Evolutionary conservation across 225 moss, liverwort and hornwort species (phyloP), one percentile per base, ranked within the genome.

Genomic region (Takakia lepidozioides): DNA sequence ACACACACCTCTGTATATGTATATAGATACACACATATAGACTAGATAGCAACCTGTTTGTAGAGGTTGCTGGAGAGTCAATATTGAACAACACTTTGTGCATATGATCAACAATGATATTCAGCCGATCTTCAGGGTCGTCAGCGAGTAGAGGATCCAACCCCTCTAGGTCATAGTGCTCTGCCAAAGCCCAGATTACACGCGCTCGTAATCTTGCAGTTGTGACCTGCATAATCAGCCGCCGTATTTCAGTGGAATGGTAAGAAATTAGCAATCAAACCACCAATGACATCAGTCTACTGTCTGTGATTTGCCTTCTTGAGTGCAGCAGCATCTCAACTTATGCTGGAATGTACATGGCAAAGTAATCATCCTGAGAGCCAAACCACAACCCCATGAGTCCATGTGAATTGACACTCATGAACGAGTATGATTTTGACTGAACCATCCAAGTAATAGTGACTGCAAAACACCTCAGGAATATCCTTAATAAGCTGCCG

Each of bases 81-180:
- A 77, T 76, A 66, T 88, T 87, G 52, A 93, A 88, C 59, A 93
- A 66, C 29, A 93, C 70, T 43, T 67, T 80, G 57, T 83, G 92
- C 19, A 92, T 85, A 27, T 92, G 84, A 50, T 80, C 82, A 56
- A 93, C 66, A 59, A 93, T 88, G 49, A 93, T 93, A 54, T 88
- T 93, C 11, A 93, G 70, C 40, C 88, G 80, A 63, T 93, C 92
- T 28, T 88, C 92, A 30, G 92, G 92, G 69, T 93, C 92, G 68
- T 93, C 92, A 27, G 92, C 92, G 48, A 93, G 72, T 50, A 93
- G 66, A 18, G 92, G 92, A 32, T 93, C 92, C 43, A 88, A 61
- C 46, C 85, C 76, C 63, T 93, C 92, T 27, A 93, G 77, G 65
- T 93, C 83, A 63, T 88, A 88, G 64, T 93, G 92, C 66, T 88